phyloP scores from a whole-genome alignment of 352 stramenopile genomes.

The Phytopythium helicoides region DNA sequence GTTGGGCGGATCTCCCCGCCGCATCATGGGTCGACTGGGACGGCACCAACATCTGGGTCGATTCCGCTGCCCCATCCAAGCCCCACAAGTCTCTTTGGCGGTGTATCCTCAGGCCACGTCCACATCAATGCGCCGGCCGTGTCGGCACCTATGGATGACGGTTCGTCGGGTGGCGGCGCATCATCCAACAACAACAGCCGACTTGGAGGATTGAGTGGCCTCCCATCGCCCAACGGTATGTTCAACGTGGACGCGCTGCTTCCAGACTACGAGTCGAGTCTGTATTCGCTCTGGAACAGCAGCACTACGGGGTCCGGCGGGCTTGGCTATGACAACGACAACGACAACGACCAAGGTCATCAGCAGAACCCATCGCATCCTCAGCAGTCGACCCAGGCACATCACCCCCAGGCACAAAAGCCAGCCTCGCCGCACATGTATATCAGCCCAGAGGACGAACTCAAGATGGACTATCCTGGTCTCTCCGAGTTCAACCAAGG shows the following conservation, averaged over 20 bases:
- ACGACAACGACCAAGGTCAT: no score
- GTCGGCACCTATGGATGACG: conserved; percentile 10
- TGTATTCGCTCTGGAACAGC: conserved; percentile 72
- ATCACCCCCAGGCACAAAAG: conserved; percentile 9
- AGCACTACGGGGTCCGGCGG: conserved; percentile 21
- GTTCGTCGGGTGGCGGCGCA: neutral
- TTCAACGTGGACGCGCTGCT: conserved; percentile 60
- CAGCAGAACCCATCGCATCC: conserved; percentile 15
- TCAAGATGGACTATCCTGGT: conserved; percentile 73
- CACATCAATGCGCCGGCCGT: neutral
- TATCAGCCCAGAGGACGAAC: conserved; percentile 51
- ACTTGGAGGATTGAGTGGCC: conserved; percentile 4
- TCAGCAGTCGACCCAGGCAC: conserved; percentile 8
- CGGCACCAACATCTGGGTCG: conserved; percentile 4
- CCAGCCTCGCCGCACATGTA: conserved; percentile 28
- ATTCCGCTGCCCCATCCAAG: conserved; percentile 5
- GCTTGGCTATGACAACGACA: conserved; percentile 54
- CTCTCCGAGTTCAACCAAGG: conserved; percentile 67
- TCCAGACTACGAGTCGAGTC: conserved; percentile 62
- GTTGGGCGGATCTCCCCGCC: conserved; percentile 17
- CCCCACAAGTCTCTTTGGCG: conserved; percentile 4
- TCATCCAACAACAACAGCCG: neutral
- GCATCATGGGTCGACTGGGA: neutral
- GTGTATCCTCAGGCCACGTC: neutral
- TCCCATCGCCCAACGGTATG: conserved; percentile 43